Evolutionary conservation across 192 early-diverging fungal genomes (phyloP), one percentile per base, ranked within the genome.

Genomic region (Podochytrium sp.): DNA sequence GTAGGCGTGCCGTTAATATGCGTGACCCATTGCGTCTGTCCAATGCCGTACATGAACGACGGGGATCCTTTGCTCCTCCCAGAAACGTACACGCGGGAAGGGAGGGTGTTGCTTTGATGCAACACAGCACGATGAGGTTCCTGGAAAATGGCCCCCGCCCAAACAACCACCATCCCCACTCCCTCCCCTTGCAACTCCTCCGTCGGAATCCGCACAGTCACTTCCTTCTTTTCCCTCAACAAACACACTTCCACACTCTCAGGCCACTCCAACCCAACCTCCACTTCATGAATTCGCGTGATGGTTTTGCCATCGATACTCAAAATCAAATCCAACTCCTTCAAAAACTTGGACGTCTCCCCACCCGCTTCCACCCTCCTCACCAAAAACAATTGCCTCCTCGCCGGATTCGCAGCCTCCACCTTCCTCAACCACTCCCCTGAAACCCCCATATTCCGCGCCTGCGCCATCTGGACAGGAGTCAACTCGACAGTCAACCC

Each of bases 141-240:
- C 68, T 94, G 91, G 56, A 95, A 85, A 25, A 90, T 71, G 0
- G 91, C 93, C 14, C 95, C 95, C 32, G 91, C 90, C 95, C 95
- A 97, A 20, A 88, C 81, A 38, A 97, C 78, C 0, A 95, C 83
- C 37, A 90, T 86, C 6, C 82, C 83, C 2, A 88, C 92, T 4
- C 71, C 74, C 39, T 77, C 71, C 29, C 65, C 76, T 38, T 76
- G 62, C 47, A 84, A 70, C 30, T 37, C 52, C 4, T 84, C 85
- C 0, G 92, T 92, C 20, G 89, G 88, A 1, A 96, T 90, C 2
- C 63, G 67, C 27, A 98, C 51, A 0, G 75, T 75, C 34, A 91
- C 32, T 62, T 91, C 93, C 53, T 86, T 52, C 74, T 91, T 92
- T 49, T 92, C 84, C 40, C 96, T 88, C 56, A 98, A 70, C 23